Evolutionary conservation across 352 stramenopile genomes (phyloP).

Genomic region (Halophytophthora batemanensis): DNA sequence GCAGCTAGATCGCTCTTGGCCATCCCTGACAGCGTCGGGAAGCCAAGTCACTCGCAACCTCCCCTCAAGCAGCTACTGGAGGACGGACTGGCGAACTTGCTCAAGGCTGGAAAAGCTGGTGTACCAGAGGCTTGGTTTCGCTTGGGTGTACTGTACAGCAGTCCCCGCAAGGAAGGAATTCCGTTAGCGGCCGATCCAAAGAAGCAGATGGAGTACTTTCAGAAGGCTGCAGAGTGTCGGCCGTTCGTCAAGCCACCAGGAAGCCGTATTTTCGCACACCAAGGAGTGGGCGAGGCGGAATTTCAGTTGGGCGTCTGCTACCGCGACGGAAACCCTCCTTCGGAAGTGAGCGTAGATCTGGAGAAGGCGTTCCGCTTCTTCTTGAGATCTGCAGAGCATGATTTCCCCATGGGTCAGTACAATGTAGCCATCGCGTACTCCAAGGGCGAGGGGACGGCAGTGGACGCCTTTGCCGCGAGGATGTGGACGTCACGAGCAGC

Average conservation of each 20-base stretch:
- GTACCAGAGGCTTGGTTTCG: constrained; percentile 39
- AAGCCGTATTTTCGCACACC: constrained; percentile 23
- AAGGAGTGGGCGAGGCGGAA: constrained; percentile 35
- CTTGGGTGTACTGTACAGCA: constrained; percentile 34
- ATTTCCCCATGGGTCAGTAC: constrained; percentile 32
- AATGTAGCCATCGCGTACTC: constrained; percentile 30
- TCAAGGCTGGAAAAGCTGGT: constrained; percentile 27
- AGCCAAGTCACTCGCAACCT: constrained; percentile 11
- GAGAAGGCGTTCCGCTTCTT: constrained; percentile 31
- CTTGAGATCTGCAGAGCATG: constrained; percentile 31
- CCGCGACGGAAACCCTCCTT: constrained; percentile 24
- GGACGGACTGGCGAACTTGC: constrained; percentile 20
- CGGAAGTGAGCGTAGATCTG: constrained; percentile 14
- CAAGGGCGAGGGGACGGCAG: constrained; percentile 21
- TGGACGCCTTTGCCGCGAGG: constrained; percentile 22
- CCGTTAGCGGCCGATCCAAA: constrained; percentile 18
- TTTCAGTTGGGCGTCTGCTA: constrained; percentile 36
- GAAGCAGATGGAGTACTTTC: constrained; percentile 32
- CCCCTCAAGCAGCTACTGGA: constrained; percentile 13
- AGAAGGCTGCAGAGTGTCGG: constrained; percentile 25
- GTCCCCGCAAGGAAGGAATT: constrained; percentile 15
- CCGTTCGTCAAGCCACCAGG: constrained; percentile 33
- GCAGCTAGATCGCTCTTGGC: constrained; percentile 20
- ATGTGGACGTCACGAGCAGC: constrained; percentile 37
- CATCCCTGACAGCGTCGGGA: constrained; percentile 23